Evolutionary conservation across 495 filamentous ascomycete species (phyloP).

Genomic region (Annulohypoxylon moriforme): DNA sequence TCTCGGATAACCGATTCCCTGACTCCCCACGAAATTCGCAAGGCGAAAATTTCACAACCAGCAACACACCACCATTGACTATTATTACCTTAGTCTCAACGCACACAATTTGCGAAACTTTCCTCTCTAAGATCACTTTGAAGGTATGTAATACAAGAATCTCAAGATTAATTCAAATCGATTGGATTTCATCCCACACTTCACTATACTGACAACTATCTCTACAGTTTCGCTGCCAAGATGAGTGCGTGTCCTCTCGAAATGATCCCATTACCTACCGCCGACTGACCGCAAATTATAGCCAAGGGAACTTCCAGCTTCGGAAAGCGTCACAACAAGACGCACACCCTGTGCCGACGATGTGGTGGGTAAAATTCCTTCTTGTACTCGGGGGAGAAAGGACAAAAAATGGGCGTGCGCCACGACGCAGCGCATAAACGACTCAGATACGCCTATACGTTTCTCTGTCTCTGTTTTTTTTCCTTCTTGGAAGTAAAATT

Average conservation of each 20-base stretch:
- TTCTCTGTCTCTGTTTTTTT: background rate
- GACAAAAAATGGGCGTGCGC: conserved; percentile 1
- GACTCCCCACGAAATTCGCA: conserved; percentile 49
- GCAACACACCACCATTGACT: conserved; percentile 11
- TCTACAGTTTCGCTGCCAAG: conserved; percentile 46
- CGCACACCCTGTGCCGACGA: conserved; percentile 98
- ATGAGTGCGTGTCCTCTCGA: conserved; percentile 48
- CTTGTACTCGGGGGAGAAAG: too few relatives aligned
- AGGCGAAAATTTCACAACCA: conserved; percentile 46
- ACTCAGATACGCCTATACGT: background rate
- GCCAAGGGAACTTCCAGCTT: conserved; percentile 96
- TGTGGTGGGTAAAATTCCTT: conserved; percentile 78
- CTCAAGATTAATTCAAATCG: background rate
- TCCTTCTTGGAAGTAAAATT: background rate
- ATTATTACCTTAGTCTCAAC: background rate
- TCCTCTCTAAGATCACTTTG: conserved; percentile 44
- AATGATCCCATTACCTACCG: conserved; percentile 13
- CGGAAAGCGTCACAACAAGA: conserved; percentile 99
- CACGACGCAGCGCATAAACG: conserved; percentile 1
- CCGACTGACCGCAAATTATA: conserved; percentile 54
- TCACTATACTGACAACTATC: conserved; percentile 28
- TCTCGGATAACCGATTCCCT: conserved; percentile 44
- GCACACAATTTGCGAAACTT: conserved; percentile 34
- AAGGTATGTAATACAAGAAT: conserved; percentile 35
- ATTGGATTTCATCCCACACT: background rate